Evolutionary conservation across 2,329 filamentous ascomycete species (phyloP).

Genomic region (Aspergillus fumigatus): DNA sequence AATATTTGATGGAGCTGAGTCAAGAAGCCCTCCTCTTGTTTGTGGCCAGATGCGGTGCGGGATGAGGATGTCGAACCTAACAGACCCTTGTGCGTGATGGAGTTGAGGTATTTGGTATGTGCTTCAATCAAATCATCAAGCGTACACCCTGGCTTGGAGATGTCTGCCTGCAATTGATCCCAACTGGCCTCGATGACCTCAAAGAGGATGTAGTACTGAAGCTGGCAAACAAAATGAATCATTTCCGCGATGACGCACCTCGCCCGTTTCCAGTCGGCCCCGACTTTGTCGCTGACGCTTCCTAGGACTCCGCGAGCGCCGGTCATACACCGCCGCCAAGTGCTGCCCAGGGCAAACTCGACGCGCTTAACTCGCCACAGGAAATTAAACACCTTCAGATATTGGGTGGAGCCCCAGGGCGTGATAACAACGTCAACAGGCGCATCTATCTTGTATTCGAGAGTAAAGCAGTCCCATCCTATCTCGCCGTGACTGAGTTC

Average conservation of each 20-base stretch:
- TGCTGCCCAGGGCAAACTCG: conserved; percentile 84
- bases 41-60: conserved; percentile 29
- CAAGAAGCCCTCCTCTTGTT: conserved; percentile 74
- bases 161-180: conserved; percentile 79
- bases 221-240: conserved; percentile 95
- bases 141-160: conserved; percentile 80
- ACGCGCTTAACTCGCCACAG: conserved; percentile 97
- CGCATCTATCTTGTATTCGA: conserved; percentile 97
- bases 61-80: conserved; percentile 61
- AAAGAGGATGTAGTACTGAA: conserved; percentile 98
- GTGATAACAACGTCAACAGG: conserved; percentile 97
- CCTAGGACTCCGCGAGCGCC: conserved; percentile 86
- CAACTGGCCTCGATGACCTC: conserved; percentile 97
- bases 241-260: conserved; percentile 90
- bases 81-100: conserved; percentile 93
- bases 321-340: conserved; percentile 95
- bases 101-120: conserved; percentile 83
- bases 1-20: conserved; percentile 87
- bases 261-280: conserved; percentile 82
- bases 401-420: conserved; percentile 90
- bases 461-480: conserved; percentile 97
- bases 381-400: conserved; percentile 98
- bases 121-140: conserved; percentile 92
- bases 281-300: conserved; percentile 66
- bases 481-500: conserved; percentile 95